A percentile compares a stretch with the other conserved stretches of the same genome.
Conservation (phyloP, 2,329 filamentous ascomycete genomes). For the Nemania sp. region DNA sequence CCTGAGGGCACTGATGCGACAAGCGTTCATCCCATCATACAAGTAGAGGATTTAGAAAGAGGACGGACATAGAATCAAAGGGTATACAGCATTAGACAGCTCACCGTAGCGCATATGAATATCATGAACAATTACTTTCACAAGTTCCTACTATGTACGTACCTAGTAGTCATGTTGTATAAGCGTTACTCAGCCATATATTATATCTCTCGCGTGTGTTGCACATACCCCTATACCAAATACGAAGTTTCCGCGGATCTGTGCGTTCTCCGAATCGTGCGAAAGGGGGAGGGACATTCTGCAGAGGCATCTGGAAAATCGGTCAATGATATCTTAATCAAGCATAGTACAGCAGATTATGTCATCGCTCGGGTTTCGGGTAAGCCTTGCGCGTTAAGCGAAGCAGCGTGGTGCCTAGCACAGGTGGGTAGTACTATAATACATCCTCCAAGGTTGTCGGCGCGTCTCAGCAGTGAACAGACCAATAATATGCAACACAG, state of each 20-base stretch:
- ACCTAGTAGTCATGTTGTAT: neutral
- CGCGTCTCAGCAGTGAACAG: too few relatives aligned
- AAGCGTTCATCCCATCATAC: conserved; percentile 41
- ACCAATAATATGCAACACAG: too few relatives aligned
- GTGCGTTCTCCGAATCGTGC: neutral
- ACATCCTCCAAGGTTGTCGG: neutral
- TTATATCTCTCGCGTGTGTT: too few relatives aligned
- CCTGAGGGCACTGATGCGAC: conserved; percentile 34
- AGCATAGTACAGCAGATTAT: neutral
- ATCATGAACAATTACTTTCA: conserved; percentile 8
- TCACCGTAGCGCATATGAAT: neutral
- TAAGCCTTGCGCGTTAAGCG: conserved; percentile 22
- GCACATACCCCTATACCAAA: too few relatives aligned
- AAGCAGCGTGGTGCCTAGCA: neutral
- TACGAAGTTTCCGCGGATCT: too few relatives aligned
- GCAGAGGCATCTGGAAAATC: neutral
- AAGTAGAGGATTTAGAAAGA: conserved; percentile 45
- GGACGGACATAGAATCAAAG: conserved; percentile 35
- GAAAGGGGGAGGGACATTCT: neutral
- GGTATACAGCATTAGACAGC: conserved; percentile 14
- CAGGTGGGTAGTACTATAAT: neutral
- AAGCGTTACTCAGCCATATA: too few relatives aligned
- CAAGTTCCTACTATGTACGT: neutral
- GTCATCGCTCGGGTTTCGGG: conserved; percentile 22
- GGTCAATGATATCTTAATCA: neutral